These are phyloP conservation scores for Begonia peltatifolia DNA, from an alignment of 306 rosid species.

Conservation along the genomic window DNA sequence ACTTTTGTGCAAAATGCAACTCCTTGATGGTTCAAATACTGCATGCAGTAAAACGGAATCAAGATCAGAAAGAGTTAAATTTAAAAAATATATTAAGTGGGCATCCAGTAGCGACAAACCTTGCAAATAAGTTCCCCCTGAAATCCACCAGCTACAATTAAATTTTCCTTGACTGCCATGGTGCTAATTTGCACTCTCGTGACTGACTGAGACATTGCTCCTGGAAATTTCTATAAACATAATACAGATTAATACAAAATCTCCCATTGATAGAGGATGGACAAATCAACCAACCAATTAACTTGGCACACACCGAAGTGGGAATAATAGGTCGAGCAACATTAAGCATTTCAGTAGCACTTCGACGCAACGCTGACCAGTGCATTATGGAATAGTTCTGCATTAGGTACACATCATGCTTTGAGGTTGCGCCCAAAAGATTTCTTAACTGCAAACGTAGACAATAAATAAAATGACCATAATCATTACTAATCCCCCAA, in stretches of 20 bases:
- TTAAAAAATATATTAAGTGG: not conserved
- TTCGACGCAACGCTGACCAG: constrained; percentile 59
- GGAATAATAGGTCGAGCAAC: constrained; percentile 65
- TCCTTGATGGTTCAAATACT: constrained; percentile 57
- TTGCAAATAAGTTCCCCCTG: constrained; percentile 94
- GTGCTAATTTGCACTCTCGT: constrained; percentile 91
- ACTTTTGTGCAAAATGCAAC: constrained; percentile 74
- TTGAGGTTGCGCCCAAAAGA: constrained; percentile 87
- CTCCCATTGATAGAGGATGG: too few relatives aligned
- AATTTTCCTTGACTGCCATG: constrained; percentile 76
- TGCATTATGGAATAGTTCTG: constrained; percentile 91
- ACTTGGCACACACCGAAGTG: constrained; percentile 32
- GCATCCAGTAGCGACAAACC: constrained; percentile 22
- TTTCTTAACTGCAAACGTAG: constrained; percentile 61
- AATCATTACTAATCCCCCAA: too few relatives aligned
- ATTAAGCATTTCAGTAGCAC: constrained; percentile 71
- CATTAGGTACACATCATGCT: constrained; percentile 89
- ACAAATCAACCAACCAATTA: not conserved
- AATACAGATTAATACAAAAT: not conserved
- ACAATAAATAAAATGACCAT: too few relatives aligned
- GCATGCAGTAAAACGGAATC: constrained; percentile 8
- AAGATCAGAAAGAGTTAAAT: not conserved
- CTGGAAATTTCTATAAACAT: constrained; percentile 34
- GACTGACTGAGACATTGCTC: constrained; percentile 39
- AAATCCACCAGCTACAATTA: constrained; percentile 84